phyloP scores from a whole-genome alignment of 2,329 filamentous ascomycete genomes.

The Aspergillus sp. region DNA sequence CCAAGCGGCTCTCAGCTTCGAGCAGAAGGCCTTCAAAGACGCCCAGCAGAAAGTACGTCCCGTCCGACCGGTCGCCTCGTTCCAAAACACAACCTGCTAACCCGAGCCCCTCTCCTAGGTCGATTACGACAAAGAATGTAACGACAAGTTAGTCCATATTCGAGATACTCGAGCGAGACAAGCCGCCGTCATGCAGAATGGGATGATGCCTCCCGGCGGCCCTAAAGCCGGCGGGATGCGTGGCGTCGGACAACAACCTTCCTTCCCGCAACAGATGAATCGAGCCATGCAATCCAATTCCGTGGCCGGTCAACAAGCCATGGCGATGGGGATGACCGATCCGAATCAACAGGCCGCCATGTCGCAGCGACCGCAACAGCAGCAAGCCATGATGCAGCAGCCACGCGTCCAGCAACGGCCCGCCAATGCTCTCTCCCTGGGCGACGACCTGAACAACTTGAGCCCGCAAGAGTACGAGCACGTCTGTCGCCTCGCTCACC shows the following conservation, averaged over 20 bases:
- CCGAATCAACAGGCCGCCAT: constrained; percentile 32
- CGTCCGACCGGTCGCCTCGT: neutral
- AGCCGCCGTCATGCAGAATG: constrained; percentile 39
- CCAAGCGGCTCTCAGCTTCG: constrained; percentile 43
- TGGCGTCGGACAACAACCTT: constrained; percentile 35
- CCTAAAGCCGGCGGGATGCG: constrained; percentile 28
- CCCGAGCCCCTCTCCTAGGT: constrained; percentile 22
- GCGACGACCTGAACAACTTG: constrained; percentile 37
- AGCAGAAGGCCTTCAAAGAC: constrained; percentile 45
- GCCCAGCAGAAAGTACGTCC: constrained; percentile 33
- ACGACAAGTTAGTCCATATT: constrained; percentile 45
- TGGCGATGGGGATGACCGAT: constrained; percentile 36
- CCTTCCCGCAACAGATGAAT: constrained; percentile 51
- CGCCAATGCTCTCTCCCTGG: constrained; percentile 23
- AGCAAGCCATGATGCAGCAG: constrained; percentile 24
- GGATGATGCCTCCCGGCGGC: constrained; percentile 38
- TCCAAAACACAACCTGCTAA: neutral
- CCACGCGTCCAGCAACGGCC: constrained; percentile 33
- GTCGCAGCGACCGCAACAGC: constrained; percentile 26
- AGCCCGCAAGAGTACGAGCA: constrained; percentile 43
- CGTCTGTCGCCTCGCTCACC: constrained; percentile 47
- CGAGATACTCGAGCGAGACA: constrained; percentile 46
- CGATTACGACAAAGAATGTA: constrained; percentile 46
- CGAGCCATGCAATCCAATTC: constrained; percentile 52
- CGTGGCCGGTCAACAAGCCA: constrained; percentile 41